Evolutionary conservation across 352 stramenopile genomes (phyloP).

Genomic region (Pythium utonaiense): DNA sequence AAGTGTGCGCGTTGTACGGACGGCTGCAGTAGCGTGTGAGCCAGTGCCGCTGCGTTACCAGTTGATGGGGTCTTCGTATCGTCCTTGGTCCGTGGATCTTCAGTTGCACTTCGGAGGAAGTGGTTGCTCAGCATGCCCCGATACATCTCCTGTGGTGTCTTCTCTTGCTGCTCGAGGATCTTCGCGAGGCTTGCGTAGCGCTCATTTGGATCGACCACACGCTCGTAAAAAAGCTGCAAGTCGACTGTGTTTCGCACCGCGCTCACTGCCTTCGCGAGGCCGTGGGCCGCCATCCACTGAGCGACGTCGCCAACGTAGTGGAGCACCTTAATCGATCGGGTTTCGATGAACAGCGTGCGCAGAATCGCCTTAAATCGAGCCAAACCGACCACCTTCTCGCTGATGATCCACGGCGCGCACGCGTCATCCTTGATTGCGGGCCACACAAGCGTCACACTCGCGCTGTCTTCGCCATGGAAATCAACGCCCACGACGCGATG

Average conservation of each 20-base stretch:
- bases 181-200: constrained; percentile 10
- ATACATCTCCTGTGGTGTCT: constrained; percentile 1
- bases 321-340: constrained; percentile 11
- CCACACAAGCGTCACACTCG: constrained; percentile 19
- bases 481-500: constrained; percentile 12
- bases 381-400: constrained; percentile 8
- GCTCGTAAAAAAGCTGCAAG: constrained; percentile 34
- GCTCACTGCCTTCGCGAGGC: background rate
- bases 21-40: constrained; percentile 12
- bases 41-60: background rate
- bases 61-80: background rate
- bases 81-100: background rate
- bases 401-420: constrained; percentile 16
- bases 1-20: constrained; percentile 20
- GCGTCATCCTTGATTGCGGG: background rate
- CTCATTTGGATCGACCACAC: constrained; percentile 4
- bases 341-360: constrained; percentile 18
- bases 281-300: constrained; percentile 14
- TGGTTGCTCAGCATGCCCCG: constrained; percentile 3
- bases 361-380: constrained; percentile 10
- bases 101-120: background rate
- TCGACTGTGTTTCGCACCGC: constrained; percentile 25
- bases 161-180: constrained; percentile 1
- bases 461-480: constrained; percentile 6
- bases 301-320: constrained; percentile 6